Percentiles rank a stretch among this genome's conserved stretches.
These are phyloP conservation scores for Penicillium paradoxum DNA, from an alignment of 495 filamentous ascomycete species.

Conservation along the genomic window DNA sequence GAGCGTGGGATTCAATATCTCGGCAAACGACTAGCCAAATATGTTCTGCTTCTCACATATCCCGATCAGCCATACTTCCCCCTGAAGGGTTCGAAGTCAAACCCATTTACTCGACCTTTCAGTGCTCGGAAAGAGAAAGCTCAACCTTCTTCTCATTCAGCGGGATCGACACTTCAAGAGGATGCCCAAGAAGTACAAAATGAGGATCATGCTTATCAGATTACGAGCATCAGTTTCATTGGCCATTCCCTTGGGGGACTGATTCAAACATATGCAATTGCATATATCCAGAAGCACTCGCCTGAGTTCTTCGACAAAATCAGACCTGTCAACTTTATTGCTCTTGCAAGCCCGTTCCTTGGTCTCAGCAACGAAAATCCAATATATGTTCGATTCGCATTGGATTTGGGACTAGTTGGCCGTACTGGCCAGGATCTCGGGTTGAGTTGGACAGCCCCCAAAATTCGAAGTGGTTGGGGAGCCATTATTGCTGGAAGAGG, in stretches of 20 bases:
- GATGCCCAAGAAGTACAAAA: not conserved
- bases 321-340: constrained; percentile 86
- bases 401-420: constrained; percentile 93
- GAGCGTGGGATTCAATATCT: constrained; percentile 95
- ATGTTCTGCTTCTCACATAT: constrained; percentile 81
- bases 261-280: constrained; percentile 91
- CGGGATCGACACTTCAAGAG: constrained; percentile 9
- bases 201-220: constrained; percentile 65
- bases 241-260: constrained; percentile 90
- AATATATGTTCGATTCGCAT: constrained; percentile 91
- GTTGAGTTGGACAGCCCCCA: constrained; percentile 88
- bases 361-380: constrained; percentile 97
- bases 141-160: constrained; percentile 7
- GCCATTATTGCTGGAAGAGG: constrained; percentile 76
- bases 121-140: constrained; percentile 22
- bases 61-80: constrained; percentile 85
- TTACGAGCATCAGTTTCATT: constrained; percentile 94
- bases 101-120: constrained; percentile 32
- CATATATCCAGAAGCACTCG: constrained; percentile 95
- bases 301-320: constrained; percentile 86
- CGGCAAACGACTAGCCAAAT: constrained; percentile 90
- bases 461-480: constrained; percentile 79
- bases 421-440: constrained; percentile 93
- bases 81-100: constrained; percentile 51
- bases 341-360: constrained; percentile 84